Percentiles rank a stretch among this genome's conserved stretches.
These are phyloP conservation scores for Fusarium begoniae DNA, from an alignment of 2,329 filamentous ascomycete genomes.

Conservation along the genomic window DNA sequence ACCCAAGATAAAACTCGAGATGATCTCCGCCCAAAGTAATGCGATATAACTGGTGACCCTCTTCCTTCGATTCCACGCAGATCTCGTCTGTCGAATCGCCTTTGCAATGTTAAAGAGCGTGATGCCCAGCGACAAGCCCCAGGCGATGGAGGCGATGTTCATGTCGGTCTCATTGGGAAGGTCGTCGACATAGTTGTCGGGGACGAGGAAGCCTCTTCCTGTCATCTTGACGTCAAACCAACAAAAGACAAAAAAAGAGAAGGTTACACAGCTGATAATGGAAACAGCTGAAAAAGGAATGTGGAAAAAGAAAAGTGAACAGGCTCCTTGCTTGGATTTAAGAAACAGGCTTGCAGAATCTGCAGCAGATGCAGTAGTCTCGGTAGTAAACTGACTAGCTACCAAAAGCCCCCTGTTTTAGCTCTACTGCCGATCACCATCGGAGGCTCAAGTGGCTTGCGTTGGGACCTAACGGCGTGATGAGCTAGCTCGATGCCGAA, in stretches of 20 bases:
- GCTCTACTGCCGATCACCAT: conserved; percentile 2
- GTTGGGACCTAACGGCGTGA: neutral
- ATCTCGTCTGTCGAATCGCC: conserved; percentile 30
- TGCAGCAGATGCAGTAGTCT: conserved; percentile 13
- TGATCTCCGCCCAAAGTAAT: conserved; percentile 37
- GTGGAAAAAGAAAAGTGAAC: neutral
- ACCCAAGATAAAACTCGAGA: conserved; percentile 40
- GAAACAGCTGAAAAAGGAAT: neutral
- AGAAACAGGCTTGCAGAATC: neutral
- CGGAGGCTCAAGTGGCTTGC: neutral
- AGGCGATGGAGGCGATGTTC: conserved; percentile 43
- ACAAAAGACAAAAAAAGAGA: too few species aligned
- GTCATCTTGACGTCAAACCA: conserved; percentile 17
- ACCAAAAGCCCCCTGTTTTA: neutral
- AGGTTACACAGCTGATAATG: neutral
- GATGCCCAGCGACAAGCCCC: conserved; percentile 41
- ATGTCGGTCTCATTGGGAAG: conserved; percentile 36
- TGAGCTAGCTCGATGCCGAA: neutral
- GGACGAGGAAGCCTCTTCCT: conserved; percentile 35
- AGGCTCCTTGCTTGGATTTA: neutral
- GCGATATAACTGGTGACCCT: conserved; percentile 33
- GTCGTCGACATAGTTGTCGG: conserved; percentile 29
- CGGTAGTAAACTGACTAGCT: neutral
- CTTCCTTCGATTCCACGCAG: conserved; percentile 32
- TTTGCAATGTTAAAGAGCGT: conserved; percentile 39